Evolutionary conservation across 139 green algal species (phyloP).

Genomic region (Limnomonas spitsbergensis): DNA sequence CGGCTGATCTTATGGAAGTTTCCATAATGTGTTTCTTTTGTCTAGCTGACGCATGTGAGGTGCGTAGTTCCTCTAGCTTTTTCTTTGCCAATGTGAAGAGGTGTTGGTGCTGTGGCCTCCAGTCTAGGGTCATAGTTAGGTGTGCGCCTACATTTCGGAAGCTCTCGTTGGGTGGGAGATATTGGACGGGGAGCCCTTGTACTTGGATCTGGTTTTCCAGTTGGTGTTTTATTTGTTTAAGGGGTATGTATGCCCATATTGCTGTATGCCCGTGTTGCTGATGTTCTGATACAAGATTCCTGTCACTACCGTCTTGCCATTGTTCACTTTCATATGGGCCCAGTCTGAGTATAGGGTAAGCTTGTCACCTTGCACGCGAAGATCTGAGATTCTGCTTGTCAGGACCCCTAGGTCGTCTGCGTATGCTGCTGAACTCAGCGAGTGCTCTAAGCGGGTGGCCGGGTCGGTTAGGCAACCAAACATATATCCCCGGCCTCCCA

Average conservation of each 20-base stretch:
- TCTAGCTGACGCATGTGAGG: neutral
- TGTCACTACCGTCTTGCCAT: neutral
- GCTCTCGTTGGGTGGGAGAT: neutral
- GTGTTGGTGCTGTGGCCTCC: neutral
- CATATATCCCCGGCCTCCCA: slow-evolving; percentile 1
- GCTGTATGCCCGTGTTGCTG: neutral
- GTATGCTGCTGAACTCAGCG: neutral
- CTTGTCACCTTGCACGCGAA: too few species aligned
- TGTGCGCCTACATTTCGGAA: neutral
- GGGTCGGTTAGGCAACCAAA: neutral
- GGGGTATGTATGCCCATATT: neutral
- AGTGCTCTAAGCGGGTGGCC: neutral
- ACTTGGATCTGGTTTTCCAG: neutral
- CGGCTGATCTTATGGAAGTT: neutral
- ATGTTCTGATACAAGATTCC: neutral
- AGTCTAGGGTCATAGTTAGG: neutral
- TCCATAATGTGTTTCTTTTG: neutral
- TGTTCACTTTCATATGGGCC: too few species aligned
- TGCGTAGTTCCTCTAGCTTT: neutral
- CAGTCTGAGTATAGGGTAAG: too few species aligned
- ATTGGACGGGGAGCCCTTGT: neutral
- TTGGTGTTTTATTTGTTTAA: neutral
- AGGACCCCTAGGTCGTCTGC: neutral
- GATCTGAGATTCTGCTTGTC: too few species aligned
- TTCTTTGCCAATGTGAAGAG: neutral